Percentiles rank a stretch among this genome's conserved stretches.
Evolutionary conservation across 768 basidiomycete species (phyloP).

Genomic region (Serendipita sp.): DNA sequence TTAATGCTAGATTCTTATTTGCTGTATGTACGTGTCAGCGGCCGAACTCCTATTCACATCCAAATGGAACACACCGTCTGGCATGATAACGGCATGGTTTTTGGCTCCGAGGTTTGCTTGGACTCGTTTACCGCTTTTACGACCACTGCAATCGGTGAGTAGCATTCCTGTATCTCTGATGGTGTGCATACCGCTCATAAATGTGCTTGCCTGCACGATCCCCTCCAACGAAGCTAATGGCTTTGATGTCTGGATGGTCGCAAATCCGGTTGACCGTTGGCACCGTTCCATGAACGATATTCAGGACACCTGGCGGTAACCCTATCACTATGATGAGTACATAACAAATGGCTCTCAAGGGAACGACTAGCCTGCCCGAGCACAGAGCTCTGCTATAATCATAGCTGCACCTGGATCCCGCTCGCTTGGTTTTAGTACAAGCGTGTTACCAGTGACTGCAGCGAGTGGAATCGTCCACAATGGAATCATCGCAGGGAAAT

Average conservation of each 20-base stretch:
- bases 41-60: neutral
- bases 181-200: slow-evolving; percentile 47
- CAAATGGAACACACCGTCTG: slow-evolving; percentile 50
- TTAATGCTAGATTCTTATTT: slow-evolving; percentile 81
- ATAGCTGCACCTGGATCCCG: slow-evolving; percentile 94
- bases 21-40: slow-evolving; percentile 24
- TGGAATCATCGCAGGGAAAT: slow-evolving; percentile 95
- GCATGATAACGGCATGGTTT: slow-evolving; percentile 88
- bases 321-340: slow-evolving; percentile 15
- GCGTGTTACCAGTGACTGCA: slow-evolving; percentile 77
- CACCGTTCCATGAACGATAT: slow-evolving; percentile 79
- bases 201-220: slow-evolving; percentile 90
- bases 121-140: slow-evolving; percentile 76
- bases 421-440: slow-evolving; percentile 91
- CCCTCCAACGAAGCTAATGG: slow-evolving; percentile 93
- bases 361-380: slow-evolving; percentile 41
- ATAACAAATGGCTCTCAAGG: slow-evolving; percentile 20
- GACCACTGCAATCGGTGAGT: slow-evolving; percentile 33
- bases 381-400: slow-evolving; percentile 92
- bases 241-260: slow-evolving; percentile 79
- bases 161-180: slow-evolving; percentile 6
- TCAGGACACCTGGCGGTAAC: slow-evolving; percentile 75
- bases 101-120: slow-evolving; percentile 91
- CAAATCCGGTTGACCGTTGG: slow-evolving; percentile 89
- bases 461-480: slow-evolving; percentile 86